phyloP scores from a whole-genome alignment of 2,329 filamentous ascomycete genomes.

The Xylariaceae sp. region DNA sequence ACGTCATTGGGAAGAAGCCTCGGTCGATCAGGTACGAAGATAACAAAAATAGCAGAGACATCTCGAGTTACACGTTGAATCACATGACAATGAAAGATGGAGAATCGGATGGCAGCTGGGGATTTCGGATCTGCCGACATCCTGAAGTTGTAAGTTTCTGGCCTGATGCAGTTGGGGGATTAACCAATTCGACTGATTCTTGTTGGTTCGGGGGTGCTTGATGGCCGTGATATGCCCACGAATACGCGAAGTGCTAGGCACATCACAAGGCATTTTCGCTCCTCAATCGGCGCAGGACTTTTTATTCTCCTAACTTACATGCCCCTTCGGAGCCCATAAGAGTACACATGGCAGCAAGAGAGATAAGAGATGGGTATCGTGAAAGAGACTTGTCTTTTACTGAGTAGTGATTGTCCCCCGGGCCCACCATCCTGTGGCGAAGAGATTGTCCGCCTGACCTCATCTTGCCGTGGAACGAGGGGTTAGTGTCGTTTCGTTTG shows the following conservation, averaged over 20 bases:
- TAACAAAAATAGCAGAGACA: background rate
- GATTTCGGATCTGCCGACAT: background rate
- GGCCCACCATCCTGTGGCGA: slow-evolving; percentile 12
- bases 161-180: background rate
- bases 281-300: no score
- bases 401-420: slow-evolving; percentile 2
- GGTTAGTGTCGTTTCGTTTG: slow-evolving; percentile 6
- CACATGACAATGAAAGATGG: slow-evolving; percentile 5
- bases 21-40: background rate
- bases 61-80: background rate
- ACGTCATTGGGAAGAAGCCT: slow-evolving; percentile 1
- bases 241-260: no score
- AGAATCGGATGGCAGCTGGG: slow-evolving; percentile 10
- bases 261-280: no score
- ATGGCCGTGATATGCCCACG: no score
- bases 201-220: no score
- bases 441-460: slow-evolving; percentile 16
- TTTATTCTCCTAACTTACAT: no score
- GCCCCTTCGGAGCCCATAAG: no score
- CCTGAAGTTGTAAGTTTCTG: background rate
- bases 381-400: no score
- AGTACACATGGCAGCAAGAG: no score
- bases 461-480: slow-evolving; percentile 19
- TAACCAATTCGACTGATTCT: no score
- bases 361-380: no score